phyloP scores from a whole-genome alignment of 2,329 filamentous ascomycete genomes.

The Periglandula ipomoeae region DNA sequence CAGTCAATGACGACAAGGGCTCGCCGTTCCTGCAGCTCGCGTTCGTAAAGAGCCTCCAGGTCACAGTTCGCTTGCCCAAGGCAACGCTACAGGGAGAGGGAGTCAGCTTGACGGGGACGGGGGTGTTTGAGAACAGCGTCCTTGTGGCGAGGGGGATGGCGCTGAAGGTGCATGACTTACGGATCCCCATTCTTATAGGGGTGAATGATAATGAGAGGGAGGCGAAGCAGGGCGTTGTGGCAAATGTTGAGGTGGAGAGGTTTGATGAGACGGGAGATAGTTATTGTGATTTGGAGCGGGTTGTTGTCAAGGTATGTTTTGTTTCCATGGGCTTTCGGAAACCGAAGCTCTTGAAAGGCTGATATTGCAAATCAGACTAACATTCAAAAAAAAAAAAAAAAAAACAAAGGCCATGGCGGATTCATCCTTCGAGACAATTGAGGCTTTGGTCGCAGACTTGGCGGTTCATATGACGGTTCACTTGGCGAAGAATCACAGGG shows the following conservation, averaged over 20 bases:
- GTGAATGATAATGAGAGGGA: constrained; percentile 63
- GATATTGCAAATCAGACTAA: too few relatives aligned
- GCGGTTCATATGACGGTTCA: constrained; percentile 36
- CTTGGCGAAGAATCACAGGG: constrained; percentile 21
- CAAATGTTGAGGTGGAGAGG: constrained; percentile 52
- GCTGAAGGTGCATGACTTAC: constrained; percentile 47
- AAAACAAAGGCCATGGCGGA: constrained; percentile 44
- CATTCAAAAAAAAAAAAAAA: too few relatives aligned
- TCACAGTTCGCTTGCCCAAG: constrained; percentile 55
- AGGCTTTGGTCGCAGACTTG: constrained; percentile 46
- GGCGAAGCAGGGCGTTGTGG: constrained; percentile 57
- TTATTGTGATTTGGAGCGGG: constrained; percentile 47
- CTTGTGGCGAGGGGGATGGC: constrained; percentile 19
- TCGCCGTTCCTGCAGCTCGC: constrained; percentile 21
- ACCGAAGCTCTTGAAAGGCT: background rate
- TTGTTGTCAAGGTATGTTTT: constrained; percentile 49
- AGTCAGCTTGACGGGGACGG: constrained; percentile 41
- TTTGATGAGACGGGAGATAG: constrained; percentile 37
- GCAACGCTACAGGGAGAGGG: constrained; percentile 57
- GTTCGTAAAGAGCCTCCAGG: constrained; percentile 35
- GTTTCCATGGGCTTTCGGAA: background rate
- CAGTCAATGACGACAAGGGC: background rate
- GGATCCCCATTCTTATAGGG: constrained; percentile 60
- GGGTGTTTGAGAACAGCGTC: constrained; percentile 24
- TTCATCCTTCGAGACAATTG: constrained; percentile 54